Evolutionary conservation across 2,329 filamentous ascomycete species (phyloP), one percentile per base, ranked within the genome.

Genomic region (Cucurbitaria berberidis): DNA sequence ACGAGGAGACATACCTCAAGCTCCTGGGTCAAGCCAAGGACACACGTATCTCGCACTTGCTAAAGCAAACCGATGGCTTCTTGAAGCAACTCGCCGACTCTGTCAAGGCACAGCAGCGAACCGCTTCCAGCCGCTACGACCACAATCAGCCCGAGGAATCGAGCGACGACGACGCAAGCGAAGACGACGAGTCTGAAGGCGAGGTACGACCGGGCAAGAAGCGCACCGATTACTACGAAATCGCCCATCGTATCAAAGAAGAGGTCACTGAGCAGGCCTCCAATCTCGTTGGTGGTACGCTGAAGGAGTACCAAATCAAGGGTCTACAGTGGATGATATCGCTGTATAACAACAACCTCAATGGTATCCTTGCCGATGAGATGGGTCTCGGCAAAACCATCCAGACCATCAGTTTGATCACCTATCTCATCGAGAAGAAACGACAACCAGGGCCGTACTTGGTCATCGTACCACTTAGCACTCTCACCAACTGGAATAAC

Each of bases 321-420:
- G 95, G 95, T 84, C 81, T 99, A 42, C 93, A 99, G 76, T 99
- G 95, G 95, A 99, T 99, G 95, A 88, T 99, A 56, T 99, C 95
- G 13, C 84, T 99, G 13, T 99, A 98, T 84, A 99, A 99, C 87
- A 99, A 99, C 82, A 99, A 97, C 77, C 85, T 99, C 62, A 99
- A 99, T 75, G 95, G 95, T 84, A 98, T 99, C 63, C 82, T 99
- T 67, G 95, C 95, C 53, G 95, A 99, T 70, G 95, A 99, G 78
- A 99, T 99, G 95, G 95, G 95, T 88, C 90, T 99, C 62, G 95
- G 95, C 76, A 99, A 99, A 81, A 99, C 95, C 0, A 99, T 99
- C 66, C 95, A 99, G 77, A 98, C 95, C 39, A 99, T 99, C 78
- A 96, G 91, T 81, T 81, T 99, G 78, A 90, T 99, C 69, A 97